Base-by-base conservation (phyloP, 768 basidiomycete genomes). In the Mycena galopus region DNA sequence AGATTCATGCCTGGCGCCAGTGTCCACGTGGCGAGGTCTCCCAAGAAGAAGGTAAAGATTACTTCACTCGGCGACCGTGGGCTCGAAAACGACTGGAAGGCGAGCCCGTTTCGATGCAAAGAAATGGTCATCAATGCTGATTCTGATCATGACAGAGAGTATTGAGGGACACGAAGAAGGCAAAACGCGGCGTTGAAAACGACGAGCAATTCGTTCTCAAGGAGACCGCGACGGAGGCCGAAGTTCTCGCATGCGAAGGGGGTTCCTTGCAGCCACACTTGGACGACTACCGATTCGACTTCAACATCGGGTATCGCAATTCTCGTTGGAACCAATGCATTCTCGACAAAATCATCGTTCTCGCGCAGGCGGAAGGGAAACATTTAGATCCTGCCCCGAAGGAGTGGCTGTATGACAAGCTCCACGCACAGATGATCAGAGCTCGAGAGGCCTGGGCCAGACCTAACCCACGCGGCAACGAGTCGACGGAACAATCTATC, bases 311-410 rank as follows among this genome's bases (percentile, higher is more conserved):
- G 7, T 56, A 29, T 55, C 32, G 21, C 23, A 14, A 37, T 21
- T 55, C 64, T 11, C 55, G 35, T 32, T 65, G 64, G 64, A 65
- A 55, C 25, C 21, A 55, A 2, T n/a, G 51, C 25, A n/a, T 65
- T 19, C 23, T 65, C 12, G 16, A 56, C 50, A 65, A 42, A 51
- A 5, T 65, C 12, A 14, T 56, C 2, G 53, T 55, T 44, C 17
- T 16, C 42, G 19, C 42, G 17, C 23, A 12, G n/a, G 33, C 27
- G 14, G 35, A 55, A 4, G 51, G 50, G 9, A 19, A n/a, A 21
- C n/a, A 29, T 25, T 19, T 56, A 19, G 25, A n/a, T 27, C 19
- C 50, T 3, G 47, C 35, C n/a, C 25, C 51, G 7, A 51, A 35
- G 19, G 53, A 19, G 14, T 39, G 51, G 53, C 4, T 65, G 35